Conservation (phyloP, 2,329 filamentous ascomycete genomes). For the Ambrosiella beaveri region DNA sequence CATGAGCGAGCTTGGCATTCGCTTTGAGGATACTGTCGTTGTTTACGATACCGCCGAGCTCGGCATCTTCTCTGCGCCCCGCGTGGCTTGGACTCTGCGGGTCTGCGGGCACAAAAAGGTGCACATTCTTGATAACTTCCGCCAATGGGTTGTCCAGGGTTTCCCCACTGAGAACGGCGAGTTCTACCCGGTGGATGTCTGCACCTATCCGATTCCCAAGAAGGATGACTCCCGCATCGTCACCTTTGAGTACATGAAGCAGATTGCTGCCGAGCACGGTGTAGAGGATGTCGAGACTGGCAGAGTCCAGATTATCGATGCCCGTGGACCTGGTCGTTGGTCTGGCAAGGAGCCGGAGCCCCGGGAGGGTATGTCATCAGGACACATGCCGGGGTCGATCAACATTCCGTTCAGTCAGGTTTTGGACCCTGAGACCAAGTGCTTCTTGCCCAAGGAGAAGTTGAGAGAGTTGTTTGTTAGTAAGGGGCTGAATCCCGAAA, state of each 20-base stretch:
- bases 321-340: constrained; percentile 63
- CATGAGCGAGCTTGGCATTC: constrained; percentile 78
- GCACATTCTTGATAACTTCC: constrained; percentile 90
- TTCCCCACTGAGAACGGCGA: constrained; percentile 68
- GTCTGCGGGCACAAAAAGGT: constrained; percentile 81
- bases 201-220: constrained; percentile 45
- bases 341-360: constrained; percentile 73
- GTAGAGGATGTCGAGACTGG: constrained; percentile 71
- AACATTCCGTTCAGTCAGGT: constrained; percentile 66
- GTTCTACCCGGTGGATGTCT: constrained; percentile 48
- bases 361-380: constrained; percentile 66
- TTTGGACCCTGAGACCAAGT: constrained; percentile 68
- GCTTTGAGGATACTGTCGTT: constrained; percentile 73
- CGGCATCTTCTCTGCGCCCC: constrained; percentile 84
- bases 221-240: constrained; percentile 49
- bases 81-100: constrained; percentile 83
- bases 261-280: constrained; percentile 56
- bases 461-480: constrained; percentile 58
- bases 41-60: constrained; percentile 86
- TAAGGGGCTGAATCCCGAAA: constrained; percentile 63
- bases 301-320: constrained; percentile 77
- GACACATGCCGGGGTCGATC: constrained; percentile 79
- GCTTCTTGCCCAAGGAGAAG: constrained; percentile 54
- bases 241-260: constrained; percentile 65
- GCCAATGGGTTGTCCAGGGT: constrained; percentile 74